Evolutionary conservation across 2,329 filamentous ascomycete genomes (phyloP).

Genomic region (Chalara sp.): DNA sequence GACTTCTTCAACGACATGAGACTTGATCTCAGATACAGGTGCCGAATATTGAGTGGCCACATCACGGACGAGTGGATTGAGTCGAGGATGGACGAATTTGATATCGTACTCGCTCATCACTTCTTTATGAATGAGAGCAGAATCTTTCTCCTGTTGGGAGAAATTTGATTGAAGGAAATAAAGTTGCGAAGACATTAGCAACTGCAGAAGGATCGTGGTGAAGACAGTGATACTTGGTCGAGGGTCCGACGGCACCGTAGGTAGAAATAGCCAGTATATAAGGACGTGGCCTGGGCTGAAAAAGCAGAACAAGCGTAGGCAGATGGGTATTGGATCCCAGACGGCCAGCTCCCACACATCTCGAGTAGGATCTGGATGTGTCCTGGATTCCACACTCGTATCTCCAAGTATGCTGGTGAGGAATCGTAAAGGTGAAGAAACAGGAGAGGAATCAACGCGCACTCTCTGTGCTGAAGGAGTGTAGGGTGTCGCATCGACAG

Average conservation of each 20-base stretch:
- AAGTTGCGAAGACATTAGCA: slow-evolving; percentile 71
- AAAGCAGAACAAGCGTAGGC: slow-evolving; percentile 74
- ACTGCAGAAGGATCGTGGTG: slow-evolving; percentile 71
- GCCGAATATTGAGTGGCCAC: slow-evolving; percentile 71
- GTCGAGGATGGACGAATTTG: slow-evolving; percentile 86
- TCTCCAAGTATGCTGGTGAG: slow-evolving; percentile 61
- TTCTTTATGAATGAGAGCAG: slow-evolving; percentile 77
- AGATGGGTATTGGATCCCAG: slow-evolving; percentile 88
- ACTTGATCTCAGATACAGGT: slow-evolving; percentile 15
- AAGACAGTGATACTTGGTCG: slow-evolving; percentile 81
- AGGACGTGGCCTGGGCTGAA: slow-evolving; percentile 94
- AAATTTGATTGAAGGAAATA: slow-evolving; percentile 67
- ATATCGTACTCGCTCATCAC: slow-evolving; percentile 93
- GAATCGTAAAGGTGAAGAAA: slow-evolving; percentile 67
- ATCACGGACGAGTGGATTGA: slow-evolving; percentile 73
- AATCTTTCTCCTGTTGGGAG: slow-evolving; percentile 79
- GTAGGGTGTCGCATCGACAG: slow-evolving; percentile 66
- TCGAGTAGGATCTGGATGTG: slow-evolving; percentile 71
- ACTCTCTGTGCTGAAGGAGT: slow-evolving; percentile 88
- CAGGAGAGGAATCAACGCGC: slow-evolving; percentile 76
- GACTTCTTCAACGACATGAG: slow-evolving; percentile 31
- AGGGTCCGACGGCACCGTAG: slow-evolving; percentile 66
- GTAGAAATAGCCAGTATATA: slow-evolving; percentile 83
- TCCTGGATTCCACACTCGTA: slow-evolving; percentile 71
- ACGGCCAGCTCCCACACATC: slow-evolving; percentile 94